A percentile compares a stretch with the other conserved stretches of the same genome.
Conservation (phyloP, 805 yeast species). For the Monosporozyma servazzii region DNA sequence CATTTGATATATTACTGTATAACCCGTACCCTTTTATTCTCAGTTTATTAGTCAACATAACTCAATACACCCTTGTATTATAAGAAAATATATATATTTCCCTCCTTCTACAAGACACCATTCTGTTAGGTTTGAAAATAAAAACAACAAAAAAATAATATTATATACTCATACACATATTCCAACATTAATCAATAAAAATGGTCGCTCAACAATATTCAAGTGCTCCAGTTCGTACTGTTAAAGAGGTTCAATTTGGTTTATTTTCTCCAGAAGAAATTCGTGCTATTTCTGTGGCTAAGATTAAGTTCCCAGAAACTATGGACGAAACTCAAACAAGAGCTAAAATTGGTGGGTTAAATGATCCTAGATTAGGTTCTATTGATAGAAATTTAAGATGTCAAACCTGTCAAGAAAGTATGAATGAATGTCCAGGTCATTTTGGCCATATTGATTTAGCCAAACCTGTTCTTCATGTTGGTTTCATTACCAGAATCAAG, state of each 20-base stretch:
- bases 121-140: not conserved
- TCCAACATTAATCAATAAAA: constrained; percentile 2
- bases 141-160: constrained; percentile 3
- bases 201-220: constrained; percentile 75
- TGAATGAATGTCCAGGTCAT: constrained; percentile 99
- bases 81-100: not conserved
- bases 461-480: constrained; percentile 97
- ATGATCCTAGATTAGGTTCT: constrained; percentile 94
- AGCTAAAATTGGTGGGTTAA: constrained; percentile 93
- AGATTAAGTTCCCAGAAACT: constrained; percentile 97
- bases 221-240: constrained; percentile 95
- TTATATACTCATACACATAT: not conserved
- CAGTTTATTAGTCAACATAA: not conserved
- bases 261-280: constrained; percentile 94
- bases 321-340: constrained; percentile 95
- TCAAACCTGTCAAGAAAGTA: constrained; percentile 98
- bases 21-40: not conserved
- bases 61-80: not conserved
- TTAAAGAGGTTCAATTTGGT: constrained; percentile 98
- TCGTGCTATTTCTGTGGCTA: constrained; percentile 95
- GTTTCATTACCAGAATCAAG: constrained; percentile 86
- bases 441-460: constrained; percentile 98
- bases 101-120: not conserved
- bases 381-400: constrained; percentile 96
- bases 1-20: not conserved